Evolutionary conservation across 176 grass and related monocot species (phyloP), one percentile per base, ranked within the genome.

Genomic region (Hsuehochloa calcarea): DNA sequence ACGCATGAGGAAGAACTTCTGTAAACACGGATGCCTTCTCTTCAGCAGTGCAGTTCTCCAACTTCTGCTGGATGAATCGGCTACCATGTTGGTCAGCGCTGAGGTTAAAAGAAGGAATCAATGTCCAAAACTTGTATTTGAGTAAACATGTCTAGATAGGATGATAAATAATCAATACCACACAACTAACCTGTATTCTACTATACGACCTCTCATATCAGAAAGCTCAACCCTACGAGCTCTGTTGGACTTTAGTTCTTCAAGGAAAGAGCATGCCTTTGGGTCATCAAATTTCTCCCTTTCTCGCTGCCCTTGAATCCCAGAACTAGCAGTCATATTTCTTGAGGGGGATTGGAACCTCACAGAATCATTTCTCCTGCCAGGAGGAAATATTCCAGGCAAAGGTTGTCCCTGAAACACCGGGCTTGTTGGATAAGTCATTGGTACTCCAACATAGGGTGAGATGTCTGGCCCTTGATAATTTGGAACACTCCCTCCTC

Each of bases 61-160:
- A 72, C 80, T 99, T 99, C 79, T 99, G 97, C 79, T 99, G 97
- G 77, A 99, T 99, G 79, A 99, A 99, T 89, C 97, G 88, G 75
- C 97, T 99, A 41, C 97, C 97, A 88, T 99, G 97, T 87, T 99
- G 97, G 61, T 99, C 97, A 84, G 97, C 86, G 20, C 97, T 99
- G 90, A 58, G 62, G 86, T 70, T 47, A 93, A 80, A 71, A 76
- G 71, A 20, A 66, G 55, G 37, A 62, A n/a, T 84, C 51, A 87
- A 45, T 65, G 45, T 23, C 49, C 12, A 75, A 81, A 80, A 84
- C 17, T 64, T 72, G 78, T 55, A 51, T 46, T 23, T 44, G 43
- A 77, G 13, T 41, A 89, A 9, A 13, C 16, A 77, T 79, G 43
- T 72, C 19, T 55, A 72, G 54, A 66, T 22, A 85, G 39, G 49